Conservation (phyloP, 345 rosid species). For the Ceriops zippeliana region DNA sequence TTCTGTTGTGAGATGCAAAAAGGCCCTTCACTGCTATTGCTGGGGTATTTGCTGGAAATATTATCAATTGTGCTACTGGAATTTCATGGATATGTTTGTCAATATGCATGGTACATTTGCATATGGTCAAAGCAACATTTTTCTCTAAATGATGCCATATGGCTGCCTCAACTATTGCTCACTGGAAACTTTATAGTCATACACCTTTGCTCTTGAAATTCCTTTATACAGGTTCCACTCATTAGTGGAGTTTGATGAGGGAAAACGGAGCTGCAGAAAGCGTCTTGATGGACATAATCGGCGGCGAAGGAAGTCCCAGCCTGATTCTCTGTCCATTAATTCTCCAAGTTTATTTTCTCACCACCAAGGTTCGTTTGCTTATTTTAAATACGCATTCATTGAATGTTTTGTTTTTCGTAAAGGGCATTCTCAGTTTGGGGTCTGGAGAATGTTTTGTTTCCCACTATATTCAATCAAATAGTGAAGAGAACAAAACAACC, state of each 20-base stretch:
- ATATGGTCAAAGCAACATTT: too few relatives aligned
- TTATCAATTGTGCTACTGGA: too few relatives aligned
- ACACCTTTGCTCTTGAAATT: not conserved
- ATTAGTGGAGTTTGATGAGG: slow-evolving; percentile 65
- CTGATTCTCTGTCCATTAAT: slow-evolving; percentile 38
- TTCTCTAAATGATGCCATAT: too few relatives aligned
- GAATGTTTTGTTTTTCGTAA: too few relatives aligned
- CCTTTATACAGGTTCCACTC: slow-evolving; percentile 56
- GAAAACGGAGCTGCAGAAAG: slow-evolving; percentile 76
- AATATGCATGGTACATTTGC: too few relatives aligned
- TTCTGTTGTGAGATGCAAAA: too few relatives aligned
- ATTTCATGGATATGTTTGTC: too few relatives aligned
- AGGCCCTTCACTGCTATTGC: too few relatives aligned
- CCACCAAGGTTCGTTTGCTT: slow-evolving; percentile 40
- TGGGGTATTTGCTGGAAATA: too few relatives aligned
- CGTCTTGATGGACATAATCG: slow-evolving; percentile 78
- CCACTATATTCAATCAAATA: not conserved
- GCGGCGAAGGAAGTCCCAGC: slow-evolving; percentile 68
- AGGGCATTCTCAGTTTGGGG: not conserved
- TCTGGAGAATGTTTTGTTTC: not conserved
- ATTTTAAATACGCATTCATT: not conserved
- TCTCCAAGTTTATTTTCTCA: slow-evolving; percentile 39
- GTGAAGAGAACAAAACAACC: not conserved
- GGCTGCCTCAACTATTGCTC: too few relatives aligned
- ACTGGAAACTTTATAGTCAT: too few relatives aligned